phyloP scores from a whole-genome alignment of 768 basidiomycete species.

The Neoboletus magnificus region DNA sequence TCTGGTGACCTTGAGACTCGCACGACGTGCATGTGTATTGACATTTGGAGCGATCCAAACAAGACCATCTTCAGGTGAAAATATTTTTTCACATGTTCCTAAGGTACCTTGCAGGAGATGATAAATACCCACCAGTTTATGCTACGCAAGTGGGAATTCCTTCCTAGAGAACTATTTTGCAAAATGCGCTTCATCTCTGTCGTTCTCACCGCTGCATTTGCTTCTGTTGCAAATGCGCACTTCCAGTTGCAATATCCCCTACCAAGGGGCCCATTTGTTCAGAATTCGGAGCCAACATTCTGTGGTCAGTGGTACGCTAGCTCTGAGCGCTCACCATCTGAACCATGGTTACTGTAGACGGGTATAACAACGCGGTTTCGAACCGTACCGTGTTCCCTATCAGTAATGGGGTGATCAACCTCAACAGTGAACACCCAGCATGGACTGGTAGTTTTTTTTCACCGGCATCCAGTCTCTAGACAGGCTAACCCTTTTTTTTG shows the following conservation, averaged over 20 bases:
- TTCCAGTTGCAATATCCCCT: constrained; percentile 77
- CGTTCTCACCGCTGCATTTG: constrained; percentile 36
- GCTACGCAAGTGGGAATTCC: not conserved
- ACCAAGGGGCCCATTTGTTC: constrained; percentile 67
- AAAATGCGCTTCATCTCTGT: constrained; percentile 37
- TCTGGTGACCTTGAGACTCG: too few relatives aligned
- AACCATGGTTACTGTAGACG: constrained; percentile 44
- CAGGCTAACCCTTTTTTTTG: constrained; percentile 2
- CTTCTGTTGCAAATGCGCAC: constrained; percentile 57
- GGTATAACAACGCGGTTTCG: constrained; percentile 48
- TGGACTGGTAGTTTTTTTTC: constrained; percentile 48
- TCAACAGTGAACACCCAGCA: constrained; percentile 62
- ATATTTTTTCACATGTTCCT: constrained; percentile 2
- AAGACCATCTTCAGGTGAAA: constrained; percentile 20
- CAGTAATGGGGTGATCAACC: constrained; percentile 52
- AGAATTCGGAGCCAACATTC: constrained; percentile 54
- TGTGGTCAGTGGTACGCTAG: constrained; percentile 51
- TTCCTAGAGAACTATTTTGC: not conserved
- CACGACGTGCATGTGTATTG: not conserved
- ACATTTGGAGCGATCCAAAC: constrained; percentile 10
- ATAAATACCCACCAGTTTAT: constrained; percentile 5
- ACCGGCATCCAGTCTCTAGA: not conserved
- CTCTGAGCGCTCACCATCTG: not conserved
- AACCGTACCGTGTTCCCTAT: constrained; percentile 73
- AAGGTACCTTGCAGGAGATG: not conserved